Evolutionary conservation across 306 rosid genomes (phyloP), one percentile per base, ranked within the genome.

Genomic region (Urtica urens): DNA sequence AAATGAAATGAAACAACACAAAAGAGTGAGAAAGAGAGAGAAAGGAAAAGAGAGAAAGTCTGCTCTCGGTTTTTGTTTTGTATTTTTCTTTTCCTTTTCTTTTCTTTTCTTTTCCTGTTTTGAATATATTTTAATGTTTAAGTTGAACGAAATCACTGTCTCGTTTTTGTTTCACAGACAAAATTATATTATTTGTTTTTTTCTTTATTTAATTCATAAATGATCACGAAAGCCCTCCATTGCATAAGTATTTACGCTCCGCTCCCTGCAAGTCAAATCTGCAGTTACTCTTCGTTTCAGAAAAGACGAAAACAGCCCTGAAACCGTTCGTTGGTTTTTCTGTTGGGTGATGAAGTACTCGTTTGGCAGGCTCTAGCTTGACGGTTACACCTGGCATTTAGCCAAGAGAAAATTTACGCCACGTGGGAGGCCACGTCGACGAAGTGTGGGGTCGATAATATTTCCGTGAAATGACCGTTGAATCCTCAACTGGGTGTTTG

Each of bases 351-450:
- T 53, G 55, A 57, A 56, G 66, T n/a, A n/a, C n/a, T 63, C 50
- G 77, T 63, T 70, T n/a, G n/a, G n/a, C n/a, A n/a, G 73, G 70
- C 70, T 53, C 55, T 43, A 14, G 38, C 45, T 60, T 42, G 71
- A 59, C 67, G 66, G 70, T 66, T 59, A 62, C 78, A 74, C 70
- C 69, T 57, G 71, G 76, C 51, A 49, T 10, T 28, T 44, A 6
- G 41, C 48, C 24, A 14, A 19, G 4, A 2, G 23, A 7, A 11
- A 20, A n/a, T n/a, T n/a, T n/a, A n/a, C 20, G 56, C 64, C 75
- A 67, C 78, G 62, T 60, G 23, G 57, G 55, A 42, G 12, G 58
- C 70, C 81, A 78, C 55, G 52, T 73, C 50, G 57, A 10, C 2
- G 1, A 10, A 1, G 13, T 4, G 60, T 38, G 58, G 59, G 55